Evolutionary conservation across 2,329 filamentous ascomycete genomes (phyloP).

Genomic region (Alternaria consortialis): DNA sequence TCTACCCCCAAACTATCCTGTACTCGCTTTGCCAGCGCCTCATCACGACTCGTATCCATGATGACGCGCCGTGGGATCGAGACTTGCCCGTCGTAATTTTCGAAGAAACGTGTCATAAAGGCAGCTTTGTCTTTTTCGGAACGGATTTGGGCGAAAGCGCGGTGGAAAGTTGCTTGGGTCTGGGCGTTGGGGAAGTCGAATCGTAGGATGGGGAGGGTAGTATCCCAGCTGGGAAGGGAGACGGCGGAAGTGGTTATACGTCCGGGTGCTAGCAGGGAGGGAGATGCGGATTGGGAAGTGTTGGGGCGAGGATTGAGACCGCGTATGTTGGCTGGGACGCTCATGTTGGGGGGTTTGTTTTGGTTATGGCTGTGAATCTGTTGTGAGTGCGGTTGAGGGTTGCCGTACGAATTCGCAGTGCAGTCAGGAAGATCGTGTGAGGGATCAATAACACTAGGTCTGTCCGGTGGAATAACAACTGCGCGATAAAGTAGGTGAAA

Average conservation of each 20-base stretch:
- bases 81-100: slow-evolving; percentile 1
- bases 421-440: neutral
- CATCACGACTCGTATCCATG: slow-evolving; percentile 3
- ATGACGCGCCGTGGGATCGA: neutral
- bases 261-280: neutral
- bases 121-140: neutral
- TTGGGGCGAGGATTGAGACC: neutral
- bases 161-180: slow-evolving; percentile 3
- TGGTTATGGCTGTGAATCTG: neutral
- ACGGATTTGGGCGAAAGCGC: neutral
- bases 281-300: neutral
- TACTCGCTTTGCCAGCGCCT: neutral
- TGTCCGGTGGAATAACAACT: no score
- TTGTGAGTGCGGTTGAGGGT: neutral
- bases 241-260: neutral
- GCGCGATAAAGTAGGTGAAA: no score
- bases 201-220: neutral
- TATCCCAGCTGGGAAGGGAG: neutral
- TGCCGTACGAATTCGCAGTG: neutral
- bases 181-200: neutral
- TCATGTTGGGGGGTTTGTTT: neutral
- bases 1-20: neutral
- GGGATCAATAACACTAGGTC: no score
- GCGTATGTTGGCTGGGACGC: neutral
- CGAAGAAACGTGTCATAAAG: neutral